Evolutionary conservation across 306 rosid species (phyloP), one percentile per base, ranked within the genome.

Genomic region (Vigna unguiculata): DNA sequence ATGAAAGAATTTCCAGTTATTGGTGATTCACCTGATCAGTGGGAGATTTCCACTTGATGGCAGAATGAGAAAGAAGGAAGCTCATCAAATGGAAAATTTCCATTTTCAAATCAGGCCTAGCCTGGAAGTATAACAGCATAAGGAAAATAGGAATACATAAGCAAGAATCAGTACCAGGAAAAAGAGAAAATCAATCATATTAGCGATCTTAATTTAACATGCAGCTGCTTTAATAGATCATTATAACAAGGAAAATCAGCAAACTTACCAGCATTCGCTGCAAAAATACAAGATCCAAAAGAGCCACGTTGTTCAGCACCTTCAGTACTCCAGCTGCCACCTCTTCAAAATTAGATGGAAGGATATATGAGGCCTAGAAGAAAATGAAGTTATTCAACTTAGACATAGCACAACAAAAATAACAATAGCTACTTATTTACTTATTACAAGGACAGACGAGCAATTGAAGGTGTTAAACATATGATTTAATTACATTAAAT

Each of bases 311-410:
- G 78, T 95, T 95, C 83, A 95, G 79, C 86, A 95, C 98, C 90
- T 95, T 95, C 84, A 95, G 86, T 54, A 95, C 97, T 84, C 97
- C 96, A 68, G 95, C 80, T 45, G 98, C 97, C 78, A 89, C 97
- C 88, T 95, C 98, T 83, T 95, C 98, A 89, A 95, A 95, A 90
- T 95, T 95, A 63, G 96, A 92, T 34, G 98, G 98, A 83, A 95
- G 98, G 84, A 83, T 77, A 84, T 84, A 93, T 3, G 92, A 80
- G 57, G 85, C 91, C 98, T 95, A 83, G 60, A 84, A 69, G 75
- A 79, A 72, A 80, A 82, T 47, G 75, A 77, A 83, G 55, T 25
- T 61, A 61, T 46, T 84, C 79, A 71, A 66, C 63, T 68, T 47
- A 54, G 69, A 60, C 46, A 78, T 65, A 78, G 71, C 67, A 54